A percentile compares a stretch with the other conserved stretches of the same genome.
phyloP scores from a whole-genome alignment of 257 asterid genomes.

The Solanum boliviense region DNA sequence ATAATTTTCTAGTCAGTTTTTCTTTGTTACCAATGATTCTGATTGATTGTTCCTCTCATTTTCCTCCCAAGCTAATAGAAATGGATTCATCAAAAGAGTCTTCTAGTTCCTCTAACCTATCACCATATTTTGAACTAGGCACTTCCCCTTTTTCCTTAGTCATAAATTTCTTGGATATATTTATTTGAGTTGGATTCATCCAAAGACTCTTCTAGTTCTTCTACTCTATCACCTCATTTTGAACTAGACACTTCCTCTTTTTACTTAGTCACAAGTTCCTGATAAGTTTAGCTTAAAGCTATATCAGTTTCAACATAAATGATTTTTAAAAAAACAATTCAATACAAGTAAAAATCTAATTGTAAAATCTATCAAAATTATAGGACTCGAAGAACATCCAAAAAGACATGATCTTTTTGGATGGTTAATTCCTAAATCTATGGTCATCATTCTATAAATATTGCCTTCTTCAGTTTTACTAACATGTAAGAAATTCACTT shows the following conservation, averaged over 20 bases:
- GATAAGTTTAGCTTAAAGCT: not conserved
- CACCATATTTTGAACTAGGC: not conserved
- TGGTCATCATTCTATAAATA: not conserved
- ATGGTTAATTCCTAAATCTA: not conserved
- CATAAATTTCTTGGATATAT: no score
- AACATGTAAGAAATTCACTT: no score
- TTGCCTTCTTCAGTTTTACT: not conserved
- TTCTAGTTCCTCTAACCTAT: not conserved
- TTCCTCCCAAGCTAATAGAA: not conserved
- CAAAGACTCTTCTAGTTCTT: no score
- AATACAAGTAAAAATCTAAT: not conserved
- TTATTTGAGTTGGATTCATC: no score
- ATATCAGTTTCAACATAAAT: not conserved
- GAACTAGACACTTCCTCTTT: no score
- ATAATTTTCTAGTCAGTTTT: no score
- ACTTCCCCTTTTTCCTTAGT: not conserved
- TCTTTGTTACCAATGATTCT: no score
- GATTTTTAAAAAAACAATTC: not conserved
- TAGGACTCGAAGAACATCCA: conserved; percentile 1
- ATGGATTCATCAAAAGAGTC: not conserved
- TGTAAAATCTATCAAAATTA: not conserved
- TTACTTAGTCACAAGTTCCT: no score
- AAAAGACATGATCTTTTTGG: not conserved
- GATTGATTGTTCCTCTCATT: no score
- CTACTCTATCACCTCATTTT: no score